Evolutionary conservation across 495 filamentous ascomycete species (phyloP).

Genomic region (Tricharina praecox): DNA sequence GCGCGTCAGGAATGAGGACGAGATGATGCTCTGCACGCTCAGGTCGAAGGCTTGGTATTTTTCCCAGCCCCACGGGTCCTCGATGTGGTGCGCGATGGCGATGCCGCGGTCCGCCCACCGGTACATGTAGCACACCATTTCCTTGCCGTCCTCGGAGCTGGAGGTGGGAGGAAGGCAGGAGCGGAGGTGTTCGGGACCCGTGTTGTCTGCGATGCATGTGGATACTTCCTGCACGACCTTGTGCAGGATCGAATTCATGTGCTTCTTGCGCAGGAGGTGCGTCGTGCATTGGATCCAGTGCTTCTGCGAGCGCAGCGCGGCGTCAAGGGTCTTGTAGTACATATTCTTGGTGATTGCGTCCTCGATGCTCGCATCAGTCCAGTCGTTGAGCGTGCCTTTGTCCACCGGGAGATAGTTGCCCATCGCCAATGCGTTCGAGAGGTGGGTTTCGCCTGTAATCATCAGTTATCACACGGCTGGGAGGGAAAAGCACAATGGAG

Average conservation of each 20-base stretch:
- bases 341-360: slow-evolving; percentile 19
- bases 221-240: slow-evolving; percentile 5
- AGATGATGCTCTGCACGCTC: slow-evolving; percentile 11
- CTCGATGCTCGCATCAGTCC: slow-evolving; percentile 18
- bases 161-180: slow-evolving; percentile 8
- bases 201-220: slow-evolving; percentile 14
- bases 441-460: slow-evolving; percentile 14
- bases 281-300: slow-evolving; percentile 18
- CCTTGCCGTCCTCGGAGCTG: slow-evolving; percentile 4
- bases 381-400: slow-evolving; percentile 10
- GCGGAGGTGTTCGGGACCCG: slow-evolving; percentile 16
- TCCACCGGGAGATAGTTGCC: slow-evolving; percentile 17
- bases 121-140: slow-evolving; percentile 20
- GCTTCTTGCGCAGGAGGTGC: slow-evolving; percentile 8
- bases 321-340: slow-evolving; percentile 19
- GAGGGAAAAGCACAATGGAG: background rate
- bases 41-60: slow-evolving; percentile 14
- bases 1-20: slow-evolving; percentile 11
- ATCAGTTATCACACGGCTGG: background rate
- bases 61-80: slow-evolving; percentile 20
- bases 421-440: slow-evolving; percentile 17
- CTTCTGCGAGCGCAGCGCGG: slow-evolving; percentile 18
- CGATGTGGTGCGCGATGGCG: slow-evolving; percentile 13
- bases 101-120: slow-evolving; percentile 23
- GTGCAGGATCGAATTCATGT: background rate